These are phyloP conservation scores for Talinum fruticosum DNA, from an alignment of 148 eudicot species.

Conservation along the genomic window DNA sequence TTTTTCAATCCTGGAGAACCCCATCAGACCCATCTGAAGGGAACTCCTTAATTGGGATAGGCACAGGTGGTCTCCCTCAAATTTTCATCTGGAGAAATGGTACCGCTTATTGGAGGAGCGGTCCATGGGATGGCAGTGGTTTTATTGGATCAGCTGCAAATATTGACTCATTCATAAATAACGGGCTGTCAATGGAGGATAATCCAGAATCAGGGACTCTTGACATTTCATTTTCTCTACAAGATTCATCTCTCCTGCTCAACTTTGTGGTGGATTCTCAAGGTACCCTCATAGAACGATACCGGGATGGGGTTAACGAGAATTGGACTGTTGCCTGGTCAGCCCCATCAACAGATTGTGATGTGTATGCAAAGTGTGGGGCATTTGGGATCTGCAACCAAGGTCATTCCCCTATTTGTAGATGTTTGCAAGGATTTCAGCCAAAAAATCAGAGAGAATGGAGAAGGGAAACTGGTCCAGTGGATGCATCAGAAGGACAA, in stretches of 20 bases:
- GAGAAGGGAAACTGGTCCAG: conserved; percentile 33
- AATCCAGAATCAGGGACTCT: neutral
- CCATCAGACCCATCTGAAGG: conserved; percentile 38
- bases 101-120: conserved; percentile 15
- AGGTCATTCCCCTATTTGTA: conserved; percentile 26
- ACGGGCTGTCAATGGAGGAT: conserved; percentile 11
- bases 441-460: conserved; percentile 27
- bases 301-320: conserved; percentile 23
- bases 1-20: conserved; percentile 33
- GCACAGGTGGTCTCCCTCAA: conserved; percentile 20
- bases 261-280: conserved; percentile 18
- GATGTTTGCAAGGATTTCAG: conserved; percentile 39
- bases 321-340: conserved; percentile 32
- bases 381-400: conserved; percentile 32
- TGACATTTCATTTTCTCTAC: conserved; percentile 4
- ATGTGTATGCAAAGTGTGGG: conserved; percentile 42
- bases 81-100: conserved; percentile 8
- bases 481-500: conserved; percentile 36
- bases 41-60: conserved; percentile 9
- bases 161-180: conserved; percentile 8
- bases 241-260: conserved; percentile 17
- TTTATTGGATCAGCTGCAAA: conserved; percentile 31
- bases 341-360: conserved; percentile 25
- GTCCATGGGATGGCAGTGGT: conserved; percentile 37
- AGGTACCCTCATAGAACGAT: conserved; percentile 24